Conservation (phyloP, 495 filamentous ascomycete species). For the Penicilliopsis zonata region DNA sequence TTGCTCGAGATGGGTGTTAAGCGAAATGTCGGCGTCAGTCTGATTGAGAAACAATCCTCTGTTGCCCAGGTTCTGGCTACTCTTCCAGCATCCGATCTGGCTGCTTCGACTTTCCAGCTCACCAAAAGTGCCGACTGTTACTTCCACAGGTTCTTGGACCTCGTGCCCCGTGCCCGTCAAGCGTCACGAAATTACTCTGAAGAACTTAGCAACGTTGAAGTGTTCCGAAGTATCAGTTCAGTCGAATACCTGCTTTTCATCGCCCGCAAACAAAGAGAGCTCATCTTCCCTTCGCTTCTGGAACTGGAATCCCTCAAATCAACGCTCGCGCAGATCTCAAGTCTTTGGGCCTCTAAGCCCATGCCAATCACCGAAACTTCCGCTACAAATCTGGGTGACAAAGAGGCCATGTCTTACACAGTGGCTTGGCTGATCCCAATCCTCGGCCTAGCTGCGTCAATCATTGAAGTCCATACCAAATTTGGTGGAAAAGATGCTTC, state of each 20-base stretch:
- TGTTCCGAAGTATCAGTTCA: slow-evolving; percentile 64
- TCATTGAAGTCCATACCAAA: slow-evolving; percentile 47
- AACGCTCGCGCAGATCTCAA: slow-evolving; percentile 23
- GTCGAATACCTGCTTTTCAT: slow-evolving; percentile 69
- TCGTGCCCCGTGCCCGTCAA: slow-evolving; percentile 54
- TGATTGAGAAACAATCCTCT: slow-evolving; percentile 59
- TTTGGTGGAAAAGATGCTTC: slow-evolving; percentile 39
- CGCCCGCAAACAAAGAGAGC: slow-evolving; percentile 51
- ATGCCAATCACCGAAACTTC: slow-evolving; percentile 16
- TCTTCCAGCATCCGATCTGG: slow-evolving; percentile 20
- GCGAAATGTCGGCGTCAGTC: slow-evolving; percentile 56
- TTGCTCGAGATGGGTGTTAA: slow-evolving; percentile 82
- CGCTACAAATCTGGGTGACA: slow-evolving; percentile 9
- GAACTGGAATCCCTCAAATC: slow-evolving; percentile 23
- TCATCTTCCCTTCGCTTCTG: slow-evolving; percentile 32
- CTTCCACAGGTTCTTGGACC: slow-evolving; percentile 65
- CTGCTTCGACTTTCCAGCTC: slow-evolving; percentile 8
- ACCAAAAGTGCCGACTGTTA: slow-evolving; percentile 47
- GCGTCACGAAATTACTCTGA: slow-evolving; percentile 60
- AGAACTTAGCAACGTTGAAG: slow-evolving; percentile 68
- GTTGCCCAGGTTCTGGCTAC: slow-evolving; percentile 54
- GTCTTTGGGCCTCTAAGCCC: slow-evolving; percentile 28
- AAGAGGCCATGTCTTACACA: slow-evolving; percentile 10
- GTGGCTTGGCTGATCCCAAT: slow-evolving; percentile 40
- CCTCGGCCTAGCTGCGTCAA: slow-evolving; percentile 25